Percentiles rank a stretch among this genome's conserved stretches.
Evolutionary conservation across 805 yeast genomes (phyloP).

Genomic region (Yamadazyma philogaea): DNA sequence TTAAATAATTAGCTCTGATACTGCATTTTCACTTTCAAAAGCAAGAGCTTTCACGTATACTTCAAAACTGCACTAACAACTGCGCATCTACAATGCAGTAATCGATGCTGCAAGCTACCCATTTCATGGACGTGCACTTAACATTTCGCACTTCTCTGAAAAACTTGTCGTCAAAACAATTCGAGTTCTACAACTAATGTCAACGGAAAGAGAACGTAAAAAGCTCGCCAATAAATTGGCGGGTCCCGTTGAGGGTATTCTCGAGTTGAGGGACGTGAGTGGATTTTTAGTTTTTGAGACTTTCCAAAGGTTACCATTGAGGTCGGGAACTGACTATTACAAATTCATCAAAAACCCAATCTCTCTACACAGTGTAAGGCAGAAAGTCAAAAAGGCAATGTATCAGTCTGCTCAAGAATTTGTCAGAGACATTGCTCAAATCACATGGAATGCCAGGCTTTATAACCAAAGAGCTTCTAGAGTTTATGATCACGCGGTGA

Average conservation of each 20-base stretch:
- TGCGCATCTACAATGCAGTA: no score
- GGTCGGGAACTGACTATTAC: constrained; percentile 75
- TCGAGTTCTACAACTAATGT: constrained; percentile 2
- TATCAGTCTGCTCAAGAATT: constrained; percentile 68
- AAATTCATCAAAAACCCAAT: constrained; percentile 75
- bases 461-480: constrained; percentile 70
- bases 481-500: constrained; percentile 65
- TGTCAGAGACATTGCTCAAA: constrained; percentile 74
- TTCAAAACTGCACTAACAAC: no score
- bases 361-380: constrained; percentile 63
- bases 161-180: constrained; percentile 9
- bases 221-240: constrained; percentile 33
- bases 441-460: constrained; percentile 85
- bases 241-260: constrained; percentile 37
- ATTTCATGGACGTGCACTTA: not conserved
- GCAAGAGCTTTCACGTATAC: no score
- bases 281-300: constrained; percentile 50
- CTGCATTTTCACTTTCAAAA: no score
- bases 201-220: constrained; percentile 34
- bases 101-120: not conserved
- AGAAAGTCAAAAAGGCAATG: constrained; percentile 44
- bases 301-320: constrained; percentile 71
- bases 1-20: no score
- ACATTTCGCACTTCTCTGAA: constrained; percentile 6
- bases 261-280: constrained; percentile 36